Evolutionary conservation across 2,329 filamentous ascomycete species (phyloP), one percentile per base, ranked within the genome.

Genomic region (Aspergillus uvarum): DNA sequence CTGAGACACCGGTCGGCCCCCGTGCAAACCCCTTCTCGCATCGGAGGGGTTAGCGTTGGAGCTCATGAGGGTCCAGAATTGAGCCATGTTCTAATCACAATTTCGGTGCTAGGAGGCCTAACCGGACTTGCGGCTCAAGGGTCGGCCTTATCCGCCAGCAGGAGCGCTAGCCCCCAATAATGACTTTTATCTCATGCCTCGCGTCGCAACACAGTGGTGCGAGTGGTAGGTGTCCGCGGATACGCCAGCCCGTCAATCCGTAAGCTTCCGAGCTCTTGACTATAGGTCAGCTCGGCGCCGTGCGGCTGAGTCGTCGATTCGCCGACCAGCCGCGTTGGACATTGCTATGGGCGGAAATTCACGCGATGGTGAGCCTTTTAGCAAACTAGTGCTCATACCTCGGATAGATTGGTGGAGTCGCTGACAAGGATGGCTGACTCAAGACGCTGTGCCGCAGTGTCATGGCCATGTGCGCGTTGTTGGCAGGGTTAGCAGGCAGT

Each of bases 1-100:
- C 35, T 62, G 65, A 66, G 60, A 61, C 64, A 57, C 65, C 31
- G 59, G 56, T 59, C 60, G 51, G 42, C 57, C 42, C 48, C 48
- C 56, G 42, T 44, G 51, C 53, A 38, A 31, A 58, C 54, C 51
- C 50, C 47, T 44, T 51, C 31, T 56, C 59, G 55, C 35, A 49
- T 48, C 22, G 26, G 53, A 47, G 5, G 42, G 19, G 24, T 51
- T 53, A 53, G 50, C 54, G 53, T 35, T 32, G 44, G 50, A 60
- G 54, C 50, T 50, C 42, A 31, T 31, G 47, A 54, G 51, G 51
- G 58, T 58, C 48, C 47, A 48, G 35, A 24, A 12, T 42, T 58
- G 56, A 55, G 48, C 21, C 35, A 58, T 49, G 49, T 42, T 38
- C 22, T 19, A 35, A 22, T 22, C 51, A 26, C 42, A 16, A 51